Evolutionary conservation across 1,284 basidiomycete genomes (phyloP), one percentile per base, ranked within the genome.

Genomic region (Prillingera fragicola): DNA sequence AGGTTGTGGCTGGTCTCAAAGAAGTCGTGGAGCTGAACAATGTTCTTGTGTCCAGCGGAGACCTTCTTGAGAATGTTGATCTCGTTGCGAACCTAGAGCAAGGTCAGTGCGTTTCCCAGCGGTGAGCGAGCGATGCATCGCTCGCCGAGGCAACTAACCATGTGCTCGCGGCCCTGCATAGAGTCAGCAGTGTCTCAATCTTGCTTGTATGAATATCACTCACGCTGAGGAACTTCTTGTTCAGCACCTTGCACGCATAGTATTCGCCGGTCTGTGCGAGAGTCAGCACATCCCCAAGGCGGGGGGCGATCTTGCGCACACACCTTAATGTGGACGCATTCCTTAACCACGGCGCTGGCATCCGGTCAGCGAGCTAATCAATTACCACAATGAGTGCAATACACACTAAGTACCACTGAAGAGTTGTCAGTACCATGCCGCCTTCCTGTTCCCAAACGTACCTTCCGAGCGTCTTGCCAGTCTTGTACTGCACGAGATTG

Each of bases 1-100:
- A 94, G 80, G 63, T 97, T 96, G 73, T 95, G 88, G 21, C 87
- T 77, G 22, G 91, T 96, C 84, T 98, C 94, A 64, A 97, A 98
- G 74, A 97, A 97, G 70, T 98, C 94, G 67, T 92, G 87, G 25
- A 96, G 75, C 10, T 86, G 88, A 41, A 92, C 88, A 53, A 92
- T 85, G 70, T 94, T 92, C 19, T 69, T 72, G 72, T 97, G 82
- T 7, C 90, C 89, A 48, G 85, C 90, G 12, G 94, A 97, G 37
- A 97, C 84, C 57, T 82, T 81, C 75, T 98, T 98, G 60, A 98
- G 76, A 5, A 97, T 91, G 6, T 85, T 80, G 59, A 98, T 98
- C 73, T 98, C 94, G 62, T 98, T 98, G 42, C 94, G 82, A 43
- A 96, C 88, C 88, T 92, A 57, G 3, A 22, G 14, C 15, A 34